phyloP scores from a whole-genome alignment of 306 rosid species.

The Calophaca sinica region DNA sequence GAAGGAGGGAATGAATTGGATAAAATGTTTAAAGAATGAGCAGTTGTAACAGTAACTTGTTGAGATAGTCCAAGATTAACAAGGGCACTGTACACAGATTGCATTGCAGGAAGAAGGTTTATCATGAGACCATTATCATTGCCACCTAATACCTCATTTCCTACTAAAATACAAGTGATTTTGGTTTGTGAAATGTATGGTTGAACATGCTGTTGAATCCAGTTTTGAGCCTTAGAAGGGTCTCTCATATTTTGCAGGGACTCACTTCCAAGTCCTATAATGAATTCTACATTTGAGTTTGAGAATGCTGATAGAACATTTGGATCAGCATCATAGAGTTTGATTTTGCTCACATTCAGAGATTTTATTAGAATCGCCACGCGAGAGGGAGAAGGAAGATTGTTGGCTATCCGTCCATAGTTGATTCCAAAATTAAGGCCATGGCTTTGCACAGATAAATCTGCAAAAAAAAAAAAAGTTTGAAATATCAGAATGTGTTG shows the following conservation, averaged over 20 bases:
- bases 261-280: constrained; percentile 76
- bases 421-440: constrained; percentile 80
- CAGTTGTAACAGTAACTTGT: constrained; percentile 73
- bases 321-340: constrained; percentile 93
- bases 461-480: constrained; percentile 59
- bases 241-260: constrained; percentile 66
- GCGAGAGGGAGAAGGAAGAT: constrained; percentile 76
- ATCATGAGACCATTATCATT: constrained; percentile 52
- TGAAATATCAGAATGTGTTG: background rate
- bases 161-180: constrained; percentile 80
- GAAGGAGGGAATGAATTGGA: constrained; percentile 80
- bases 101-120: constrained; percentile 85
- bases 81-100: constrained; percentile 68
- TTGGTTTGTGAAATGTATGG: constrained; percentile 72
- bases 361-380: constrained; percentile 72
- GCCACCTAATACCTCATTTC: constrained; percentile 70
- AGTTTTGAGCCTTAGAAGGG: constrained; percentile 66
- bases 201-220: constrained; percentile 71
- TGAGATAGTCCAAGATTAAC: constrained; percentile 71
- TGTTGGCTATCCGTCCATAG: constrained; percentile 90
- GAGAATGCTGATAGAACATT: constrained; percentile 82
- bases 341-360: constrained; percentile 72
- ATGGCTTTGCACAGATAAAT: constrained; percentile 45
- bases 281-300: constrained; percentile 73
- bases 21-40: constrained; percentile 78